Conservation (phyloP, 2,329 filamentous ascomycete genomes). For the Akanthomyces uredinophilus region DNA sequence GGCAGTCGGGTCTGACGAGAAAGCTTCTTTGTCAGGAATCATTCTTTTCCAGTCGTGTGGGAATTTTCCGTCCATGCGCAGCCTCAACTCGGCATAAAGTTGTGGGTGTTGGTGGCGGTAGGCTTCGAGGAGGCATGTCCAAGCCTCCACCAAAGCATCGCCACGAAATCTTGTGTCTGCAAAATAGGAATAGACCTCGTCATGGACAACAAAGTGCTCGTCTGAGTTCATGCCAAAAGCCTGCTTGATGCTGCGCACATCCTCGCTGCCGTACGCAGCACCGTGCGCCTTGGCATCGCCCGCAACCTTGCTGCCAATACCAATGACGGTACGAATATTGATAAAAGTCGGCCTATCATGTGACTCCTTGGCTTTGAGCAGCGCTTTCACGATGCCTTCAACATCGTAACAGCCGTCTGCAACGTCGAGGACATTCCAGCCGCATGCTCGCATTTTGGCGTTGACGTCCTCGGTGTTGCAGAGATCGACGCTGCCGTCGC, state of each 20-base stretch:
- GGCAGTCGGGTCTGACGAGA: conserved; percentile 43
- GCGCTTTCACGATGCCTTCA: conserved; percentile 35
- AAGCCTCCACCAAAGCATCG: conserved; percentile 40
- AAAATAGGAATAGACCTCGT: conserved; percentile 49
- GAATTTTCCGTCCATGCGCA: conserved; percentile 43
- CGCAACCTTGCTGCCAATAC: conserved; percentile 38
- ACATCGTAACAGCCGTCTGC: conserved; percentile 49
- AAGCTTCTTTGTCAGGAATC: conserved; percentile 39
- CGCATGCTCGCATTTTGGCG: conserved; percentile 51
- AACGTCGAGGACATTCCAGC: conserved; percentile 52
- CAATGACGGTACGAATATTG: conserved; percentile 49
- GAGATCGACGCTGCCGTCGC: conserved; percentile 49
- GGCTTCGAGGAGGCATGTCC: conserved; percentile 36
- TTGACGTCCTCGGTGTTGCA: conserved; percentile 54
- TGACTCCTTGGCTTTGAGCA: conserved; percentile 34
- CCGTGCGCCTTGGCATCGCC: conserved; percentile 48
- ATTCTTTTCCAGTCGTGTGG: conserved; percentile 43
- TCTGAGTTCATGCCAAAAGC: conserved; percentile 24
- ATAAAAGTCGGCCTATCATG: conserved; percentile 47
- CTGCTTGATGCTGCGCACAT: conserved; percentile 35
- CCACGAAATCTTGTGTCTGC: conserved; percentile 39
- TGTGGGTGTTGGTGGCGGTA: conserved; percentile 44
- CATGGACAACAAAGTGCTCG: conserved; percentile 31
- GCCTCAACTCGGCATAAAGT: conserved; percentile 43
- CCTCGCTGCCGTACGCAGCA: conserved; percentile 45